Percentiles rank a stretch among this genome's conserved stretches.
phyloP scores from a whole-genome alignment of 495 filamentous ascomycete species.

The Antarctomyces pellizariae region DNA sequence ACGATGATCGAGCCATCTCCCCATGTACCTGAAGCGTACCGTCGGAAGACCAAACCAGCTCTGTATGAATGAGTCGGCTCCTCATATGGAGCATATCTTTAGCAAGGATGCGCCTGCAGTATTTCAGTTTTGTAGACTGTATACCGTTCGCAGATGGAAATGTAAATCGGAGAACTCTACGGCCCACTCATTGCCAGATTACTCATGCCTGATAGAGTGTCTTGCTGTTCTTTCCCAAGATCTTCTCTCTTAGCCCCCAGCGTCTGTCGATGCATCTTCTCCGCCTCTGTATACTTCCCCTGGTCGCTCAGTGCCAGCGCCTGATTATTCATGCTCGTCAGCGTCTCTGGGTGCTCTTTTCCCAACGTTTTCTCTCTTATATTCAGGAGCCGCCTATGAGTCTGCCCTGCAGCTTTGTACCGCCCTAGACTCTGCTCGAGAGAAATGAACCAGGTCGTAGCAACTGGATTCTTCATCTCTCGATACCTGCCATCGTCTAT shows the following conservation, averaged over 20 bases:
- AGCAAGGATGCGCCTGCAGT: no score
- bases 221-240: slow-evolving; percentile 13
- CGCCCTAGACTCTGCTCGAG: slow-evolving; percentile 19
- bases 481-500: slow-evolving; percentile 7
- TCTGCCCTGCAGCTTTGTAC: slow-evolving; percentile 3
- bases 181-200: slow-evolving; percentile 10
- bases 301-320: slow-evolving; percentile 8
- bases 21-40: no score
- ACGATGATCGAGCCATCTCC: no score
- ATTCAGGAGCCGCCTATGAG: slow-evolving; percentile 2
- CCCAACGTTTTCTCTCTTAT: slow-evolving; percentile 10
- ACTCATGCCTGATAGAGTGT: slow-evolving; percentile 10
- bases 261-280: slow-evolving; percentile 9
- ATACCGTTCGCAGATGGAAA: no score
- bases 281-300: slow-evolving; percentile 16
- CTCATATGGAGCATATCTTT: no score
- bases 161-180: no score
- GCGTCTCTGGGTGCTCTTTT: slow-evolving; percentile 12
- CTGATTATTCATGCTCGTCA: slow-evolving; percentile 11
- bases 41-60: no score
- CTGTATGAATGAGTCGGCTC: no score
- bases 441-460: slow-evolving; percentile 28
- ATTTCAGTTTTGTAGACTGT: no score
- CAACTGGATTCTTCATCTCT: slow-evolving; percentile 20
- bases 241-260: slow-evolving; percentile 11